Conservation (phyloP, 2,329 filamentous ascomycete genomes). For the Byssothecium circinans region DNA sequence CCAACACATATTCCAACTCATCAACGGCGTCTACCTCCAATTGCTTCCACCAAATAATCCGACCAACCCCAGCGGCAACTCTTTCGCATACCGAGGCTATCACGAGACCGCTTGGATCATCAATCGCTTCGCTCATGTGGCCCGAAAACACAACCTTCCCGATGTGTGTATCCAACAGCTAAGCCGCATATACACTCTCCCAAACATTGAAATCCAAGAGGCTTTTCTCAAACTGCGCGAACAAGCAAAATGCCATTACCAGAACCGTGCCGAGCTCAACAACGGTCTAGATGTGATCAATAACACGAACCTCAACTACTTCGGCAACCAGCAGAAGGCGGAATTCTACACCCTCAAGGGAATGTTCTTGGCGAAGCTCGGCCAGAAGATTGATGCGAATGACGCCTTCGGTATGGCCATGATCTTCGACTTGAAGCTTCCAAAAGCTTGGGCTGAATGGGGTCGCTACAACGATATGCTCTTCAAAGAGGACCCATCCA, state of each 20-base stretch:
- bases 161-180: constrained; percentile 98
- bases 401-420: constrained; percentile 92
- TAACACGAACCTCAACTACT: constrained; percentile 99
- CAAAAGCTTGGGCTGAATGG: constrained; percentile 99
- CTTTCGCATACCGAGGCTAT: constrained; percentile 94
- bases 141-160: constrained; percentile 91
- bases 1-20: constrained; percentile 97
- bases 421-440: constrained; percentile 92
- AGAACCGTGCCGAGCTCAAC: constrained; percentile 88
- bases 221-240: constrained; percentile 98
- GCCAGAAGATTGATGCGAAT: constrained; percentile 87
- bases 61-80: constrained; percentile 78
- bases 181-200: constrained; percentile 95
- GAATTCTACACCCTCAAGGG: constrained; percentile 99
- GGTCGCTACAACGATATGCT: constrained; percentile 96
- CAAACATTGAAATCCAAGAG: constrained; percentile 99
- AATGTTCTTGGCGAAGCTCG: constrained; percentile 96
- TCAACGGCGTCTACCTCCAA: constrained; percentile 89
- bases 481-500: constrained; percentile 86
- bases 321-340: constrained; percentile 91
- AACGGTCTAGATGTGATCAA: constrained; percentile 98
- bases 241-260: constrained; percentile 98
- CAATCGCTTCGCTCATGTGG: constrained; percentile 96
- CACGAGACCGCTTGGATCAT: constrained; percentile 99
- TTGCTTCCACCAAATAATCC: constrained; percentile 79